Evolutionary conservation across 208 protist genomes (phyloP).

Genomic region (Leptomonas seymouri): DNA sequence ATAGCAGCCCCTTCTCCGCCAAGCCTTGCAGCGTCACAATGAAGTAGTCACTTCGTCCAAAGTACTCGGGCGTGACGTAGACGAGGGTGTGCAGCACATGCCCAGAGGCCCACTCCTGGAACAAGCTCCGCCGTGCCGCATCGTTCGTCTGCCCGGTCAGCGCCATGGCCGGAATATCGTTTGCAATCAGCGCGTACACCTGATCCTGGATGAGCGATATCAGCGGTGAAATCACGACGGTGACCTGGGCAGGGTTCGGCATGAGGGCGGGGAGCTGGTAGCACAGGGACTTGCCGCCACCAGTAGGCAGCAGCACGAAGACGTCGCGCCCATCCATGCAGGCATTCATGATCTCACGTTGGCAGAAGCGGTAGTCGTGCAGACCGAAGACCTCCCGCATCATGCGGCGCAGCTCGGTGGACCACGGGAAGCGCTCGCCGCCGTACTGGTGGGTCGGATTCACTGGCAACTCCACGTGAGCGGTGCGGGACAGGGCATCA

Average conservation of each 20-base stretch:
- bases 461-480: constrained; percentile 63
- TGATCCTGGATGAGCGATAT: constrained; percentile 98
- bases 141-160: constrained; percentile 82
- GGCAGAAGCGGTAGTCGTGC: constrained; percentile 90
- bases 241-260: constrained; percentile 82
- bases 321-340: constrained; percentile 89
- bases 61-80: constrained; percentile 90
- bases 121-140: constrained; percentile 54
- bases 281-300: constrained; percentile 96
- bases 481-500: constrained; percentile 40
- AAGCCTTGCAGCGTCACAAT: constrained; percentile 54
- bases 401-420: constrained; percentile 75
- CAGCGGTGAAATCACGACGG: constrained; percentile 96
- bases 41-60: constrained; percentile 84
- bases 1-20: constrained; percentile 55
- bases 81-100: constrained; percentile 73
- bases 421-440: constrained; percentile 82
- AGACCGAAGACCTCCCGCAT: constrained; percentile 91
- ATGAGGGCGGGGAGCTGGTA: constrained; percentile 95
- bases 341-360: constrained; percentile 96
- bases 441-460: constrained; percentile 73
- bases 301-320: constrained; percentile 96
- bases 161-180: constrained; percentile 82
- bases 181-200: constrained; percentile 82
- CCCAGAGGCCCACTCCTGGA: constrained; percentile 65